A percentile compares a stretch with the other conserved stretches of the same genome.
Conservation (phyloP, 176 grass and related monocot species). For the barley (Hordeum vulgare) region DNA sequence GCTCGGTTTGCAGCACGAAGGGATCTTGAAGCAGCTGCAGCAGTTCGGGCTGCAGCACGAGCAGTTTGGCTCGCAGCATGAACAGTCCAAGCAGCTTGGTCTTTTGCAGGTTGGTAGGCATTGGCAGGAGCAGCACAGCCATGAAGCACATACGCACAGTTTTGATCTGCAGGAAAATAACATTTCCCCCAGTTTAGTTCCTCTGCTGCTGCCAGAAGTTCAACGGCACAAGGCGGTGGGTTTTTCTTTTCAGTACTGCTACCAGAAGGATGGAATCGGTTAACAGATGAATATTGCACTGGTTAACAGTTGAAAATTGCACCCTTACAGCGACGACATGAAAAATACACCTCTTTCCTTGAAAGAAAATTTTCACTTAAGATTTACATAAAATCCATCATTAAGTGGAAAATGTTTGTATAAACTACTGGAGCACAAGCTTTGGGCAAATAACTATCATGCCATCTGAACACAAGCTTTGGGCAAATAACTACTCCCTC, state of each 20-base stretch:
- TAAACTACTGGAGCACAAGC: neutral
- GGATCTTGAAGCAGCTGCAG: slow-evolving; percentile 16
- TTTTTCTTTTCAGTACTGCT: neutral
- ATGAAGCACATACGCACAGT: slow-evolving; percentile 38
- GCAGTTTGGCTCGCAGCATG: slow-evolving; percentile 27
- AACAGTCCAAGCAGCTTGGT: slow-evolving; percentile 21
- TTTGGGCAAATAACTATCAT: neutral
- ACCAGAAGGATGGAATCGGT: neutral
- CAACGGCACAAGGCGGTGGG: neutral
- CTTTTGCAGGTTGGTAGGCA: slow-evolving; percentile 24
- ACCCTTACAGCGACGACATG: neutral
- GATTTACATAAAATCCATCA: neutral
- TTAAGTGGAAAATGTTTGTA: neutral
- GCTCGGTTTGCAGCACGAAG: slow-evolving; percentile 22
- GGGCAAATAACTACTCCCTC: too few relatives aligned
- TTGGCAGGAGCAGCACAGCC: slow-evolving; percentile 53
- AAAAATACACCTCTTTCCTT: neutral
- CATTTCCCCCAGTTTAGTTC: neutral
- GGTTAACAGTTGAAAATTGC: neutral
- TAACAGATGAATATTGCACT: neutral
- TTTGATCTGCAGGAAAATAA: slow-evolving; percentile 36
- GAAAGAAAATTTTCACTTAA: neutral
- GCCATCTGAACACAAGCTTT: neutral
- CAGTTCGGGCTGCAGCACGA: neutral
- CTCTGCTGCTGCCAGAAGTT: neutral